These are phyloP conservation scores for Streptanthus diversifolius DNA, from an alignment of 345 rosid species.

Conservation along the genomic window DNA sequence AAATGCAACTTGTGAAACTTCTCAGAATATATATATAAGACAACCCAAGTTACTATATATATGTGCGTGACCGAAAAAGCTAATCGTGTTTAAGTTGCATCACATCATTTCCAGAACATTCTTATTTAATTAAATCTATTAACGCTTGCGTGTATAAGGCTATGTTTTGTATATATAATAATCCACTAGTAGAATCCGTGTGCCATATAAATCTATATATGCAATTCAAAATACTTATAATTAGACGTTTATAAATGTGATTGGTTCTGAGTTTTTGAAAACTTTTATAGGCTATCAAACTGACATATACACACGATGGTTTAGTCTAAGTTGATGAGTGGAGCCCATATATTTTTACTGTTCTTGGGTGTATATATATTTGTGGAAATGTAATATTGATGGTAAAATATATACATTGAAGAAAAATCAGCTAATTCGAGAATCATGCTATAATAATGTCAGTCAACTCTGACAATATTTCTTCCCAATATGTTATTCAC, in stretches of 20 bases:
- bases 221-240: not conserved
- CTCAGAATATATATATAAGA: not conserved
- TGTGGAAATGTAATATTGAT: conserved; percentile 11
- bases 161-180: not conserved
- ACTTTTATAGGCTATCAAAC: not conserved
- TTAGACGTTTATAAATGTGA: conserved; percentile 7
- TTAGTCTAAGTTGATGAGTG: conserved; percentile 20
- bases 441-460: conserved; percentile 17
- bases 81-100: conserved; percentile 5
- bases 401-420: not conserved
- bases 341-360: conserved; percentile 6
- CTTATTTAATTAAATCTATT: not conserved
- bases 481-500: conserved; percentile 18
- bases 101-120: conserved; percentile 1
- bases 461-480: conserved; percentile 37
- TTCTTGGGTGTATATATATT: conserved; percentile 21
- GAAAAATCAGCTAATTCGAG: conserved; percentile 12
- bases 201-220: not conserved
- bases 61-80: conserved; percentile 1
- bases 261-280: not conserved
- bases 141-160: not conserved
- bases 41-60: not conserved
- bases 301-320: conserved; percentile 9
- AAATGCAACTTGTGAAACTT: conserved; percentile 22
- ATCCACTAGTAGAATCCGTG: conserved; percentile 5